Evolutionary conservation across 148 eudicot species (phyloP).

Genomic region (Rhododendron ferrugineum): DNA sequence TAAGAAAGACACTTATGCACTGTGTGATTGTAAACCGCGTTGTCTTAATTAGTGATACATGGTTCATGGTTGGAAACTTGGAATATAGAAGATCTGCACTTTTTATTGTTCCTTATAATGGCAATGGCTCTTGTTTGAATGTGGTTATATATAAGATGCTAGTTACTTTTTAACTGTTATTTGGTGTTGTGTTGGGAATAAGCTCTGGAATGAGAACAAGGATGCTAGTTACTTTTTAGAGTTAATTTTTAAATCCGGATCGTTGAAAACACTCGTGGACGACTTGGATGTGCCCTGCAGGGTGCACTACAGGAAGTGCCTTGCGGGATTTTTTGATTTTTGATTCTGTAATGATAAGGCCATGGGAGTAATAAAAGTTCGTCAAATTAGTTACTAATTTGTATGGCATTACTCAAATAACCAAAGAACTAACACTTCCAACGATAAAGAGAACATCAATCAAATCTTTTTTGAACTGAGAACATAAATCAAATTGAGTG

Average conservation of each 20-base stretch:
- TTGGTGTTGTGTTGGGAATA: neutral
- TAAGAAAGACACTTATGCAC: neutral
- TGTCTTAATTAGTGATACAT: neutral
- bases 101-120: neutral
- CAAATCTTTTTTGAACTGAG: neutral
- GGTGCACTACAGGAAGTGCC: too few relatives aligned
- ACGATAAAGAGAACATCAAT: neutral
- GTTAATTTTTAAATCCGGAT: too few relatives aligned
- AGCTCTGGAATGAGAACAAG: neutral
- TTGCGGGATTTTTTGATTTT: too few relatives aligned
- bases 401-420: neutral
- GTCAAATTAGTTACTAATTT: too few relatives aligned
- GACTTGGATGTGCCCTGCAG: too few relatives aligned
- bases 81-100: neutral
- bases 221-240: too few relatives aligned
- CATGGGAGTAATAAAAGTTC: too few relatives aligned
- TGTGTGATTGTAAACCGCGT: neutral
- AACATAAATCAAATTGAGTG: neutral
- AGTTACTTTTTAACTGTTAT: neutral
- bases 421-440: neutral
- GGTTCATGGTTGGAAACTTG: neutral
- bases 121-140: neutral
- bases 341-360: too few relatives aligned
- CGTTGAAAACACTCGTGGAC: too few relatives aligned
- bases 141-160: neutral